Percentiles rank a stretch among this genome's conserved stretches.
Evolutionary conservation across 768 basidiomycete species (phyloP).

Genomic region (Gloeophyllum trabeum): DNA sequence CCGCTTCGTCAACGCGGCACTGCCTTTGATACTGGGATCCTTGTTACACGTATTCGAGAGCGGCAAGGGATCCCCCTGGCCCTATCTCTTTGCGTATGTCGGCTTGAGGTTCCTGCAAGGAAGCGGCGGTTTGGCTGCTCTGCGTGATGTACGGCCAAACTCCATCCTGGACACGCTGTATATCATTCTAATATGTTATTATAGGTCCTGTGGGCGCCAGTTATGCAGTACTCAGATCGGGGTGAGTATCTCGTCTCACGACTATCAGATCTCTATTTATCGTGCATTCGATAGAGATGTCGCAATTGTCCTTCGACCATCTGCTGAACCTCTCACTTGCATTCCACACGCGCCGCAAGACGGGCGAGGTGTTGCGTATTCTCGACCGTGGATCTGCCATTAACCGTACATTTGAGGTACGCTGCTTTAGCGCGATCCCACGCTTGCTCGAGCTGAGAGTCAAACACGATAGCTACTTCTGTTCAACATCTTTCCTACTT

Average conservation of each 20-base stretch:
- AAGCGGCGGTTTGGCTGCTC: constrained; percentile 60
- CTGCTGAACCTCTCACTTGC: constrained; percentile 78
- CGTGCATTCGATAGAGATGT: constrained; percentile 51
- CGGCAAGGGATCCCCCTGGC: constrained; percentile 46
- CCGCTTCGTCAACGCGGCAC: constrained; percentile 62
- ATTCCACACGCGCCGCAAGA: constrained; percentile 75
- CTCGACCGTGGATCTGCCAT: constrained; percentile 79
- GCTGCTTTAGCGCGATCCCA: constrained; percentile 6
- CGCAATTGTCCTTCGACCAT: constrained; percentile 76
- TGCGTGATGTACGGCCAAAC: constrained; percentile 30
- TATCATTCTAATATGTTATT: constrained; percentile 1
- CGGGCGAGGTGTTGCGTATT: constrained; percentile 77
- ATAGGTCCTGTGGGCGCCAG: constrained; percentile 74
- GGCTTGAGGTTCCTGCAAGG: constrained; percentile 65
- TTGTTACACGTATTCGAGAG: constrained; percentile 50
- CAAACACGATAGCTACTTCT: constrained; percentile 69
- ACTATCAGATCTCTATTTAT: background rate
- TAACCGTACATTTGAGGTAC: constrained; percentile 66
- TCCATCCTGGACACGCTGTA: background rate
- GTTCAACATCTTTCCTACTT: constrained; percentile 77
- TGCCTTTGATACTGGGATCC: constrained; percentile 62
- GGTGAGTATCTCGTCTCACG: constrained; percentile 21
- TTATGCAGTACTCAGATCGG: constrained; percentile 82
- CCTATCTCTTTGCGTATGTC: constrained; percentile 57
- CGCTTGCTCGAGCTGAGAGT: constrained; percentile 7